Base-by-base conservation (phyloP, 257 asterid genomes). In the Phtheirospermum japonicum region DNA sequence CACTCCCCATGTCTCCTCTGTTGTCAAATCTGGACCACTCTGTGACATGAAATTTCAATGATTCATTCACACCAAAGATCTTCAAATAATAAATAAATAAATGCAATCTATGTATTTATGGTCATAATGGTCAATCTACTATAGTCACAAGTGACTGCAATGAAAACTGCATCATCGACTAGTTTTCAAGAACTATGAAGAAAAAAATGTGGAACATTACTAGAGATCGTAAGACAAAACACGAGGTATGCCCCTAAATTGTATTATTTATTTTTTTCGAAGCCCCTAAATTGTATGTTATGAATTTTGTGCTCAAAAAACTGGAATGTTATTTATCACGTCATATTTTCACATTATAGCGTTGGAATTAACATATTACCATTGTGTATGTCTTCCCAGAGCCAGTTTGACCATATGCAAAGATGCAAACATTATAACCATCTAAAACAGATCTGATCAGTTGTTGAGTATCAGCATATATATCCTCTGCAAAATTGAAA, bases 391-490 rank as follows among this genome's bases (percentile, higher is more conserved):
- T 90, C 71, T 90, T 90, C 52, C 97, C 97, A 2, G 97, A 87
- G 55, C 97, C 96, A 13, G 96, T 90, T 77, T 90, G 96, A 32
- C 97, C 97, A 9, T 90, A 90, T 0, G 97, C 97, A 69, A 90
- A 90, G 31, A 90, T 88, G 66, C 97, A 90, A 32, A 87, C 95
- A 69, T 90, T 87, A 65, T 63, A 90, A 64, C 97, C 97, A 79
- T 87, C 97, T 53, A 90, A 80, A 69, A 83, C 95, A 32, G 97
- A 83, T 78, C 96, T 79, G 73, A 90, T 78, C 73, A 90, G 66
- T 2, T 95, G 87, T 34, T 82, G 96, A 49, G 90, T 81, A 66
- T 90, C 95, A 33, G 67, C 80, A 53, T 85, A 90, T 73, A 90
- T 83, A 79, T 90, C 80, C 65, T 83, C 97, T 90, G 94, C 84